Evolutionary conservation across 345 rosid genomes (phyloP).

Genomic region (Ceriops decandra): DNA sequence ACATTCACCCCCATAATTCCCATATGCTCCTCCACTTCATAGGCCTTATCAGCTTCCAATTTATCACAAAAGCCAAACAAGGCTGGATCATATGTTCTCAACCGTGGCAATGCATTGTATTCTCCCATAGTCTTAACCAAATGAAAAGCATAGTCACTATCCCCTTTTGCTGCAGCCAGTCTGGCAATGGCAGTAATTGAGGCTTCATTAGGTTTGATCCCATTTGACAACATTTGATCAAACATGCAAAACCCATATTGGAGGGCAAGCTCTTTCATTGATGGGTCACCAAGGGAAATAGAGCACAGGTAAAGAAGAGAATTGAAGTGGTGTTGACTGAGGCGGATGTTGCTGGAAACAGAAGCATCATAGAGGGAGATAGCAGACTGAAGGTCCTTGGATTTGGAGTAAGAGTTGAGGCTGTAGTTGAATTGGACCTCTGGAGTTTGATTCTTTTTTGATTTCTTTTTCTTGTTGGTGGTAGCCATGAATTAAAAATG

Average conservation of each 20-base stretch:
- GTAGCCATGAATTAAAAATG: slow-evolving; percentile 28
- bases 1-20: slow-evolving; percentile 39
- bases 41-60: slow-evolving; percentile 64
- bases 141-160: slow-evolving; percentile 64
- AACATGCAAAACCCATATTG: slow-evolving; percentile 52
- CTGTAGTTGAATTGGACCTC: slow-evolving; percentile 51
- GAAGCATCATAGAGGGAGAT: slow-evolving; percentile 60
- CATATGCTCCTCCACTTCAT: slow-evolving; percentile 78
- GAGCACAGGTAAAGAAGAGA: slow-evolving; percentile 73
- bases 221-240: slow-evolving; percentile 47
- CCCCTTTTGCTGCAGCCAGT: slow-evolving; percentile 68
- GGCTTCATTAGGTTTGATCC: slow-evolving; percentile 62
- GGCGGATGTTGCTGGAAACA: slow-evolving; percentile 32
- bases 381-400: slow-evolving; percentile 60
- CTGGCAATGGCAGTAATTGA: slow-evolving; percentile 61
- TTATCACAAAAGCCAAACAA: slow-evolving; percentile 66
- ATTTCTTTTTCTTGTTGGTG: slow-evolving; percentile 35
- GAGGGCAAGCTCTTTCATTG: slow-evolving; percentile 30
- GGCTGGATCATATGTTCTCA: slow-evolving; percentile 75
- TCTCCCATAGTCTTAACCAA: slow-evolving; percentile 53
- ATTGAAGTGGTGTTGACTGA: slow-evolving; percentile 60
- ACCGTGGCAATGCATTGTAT: slow-evolving; percentile 47
- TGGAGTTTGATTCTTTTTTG: slow-evolving; percentile 37
- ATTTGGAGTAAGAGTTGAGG: slow-evolving; percentile 62
- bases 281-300: slow-evolving; percentile 34